Percentiles rank a stretch among this genome's conserved stretches.
phyloP scores from a whole-genome alignment of 768 basidiomycete genomes.

The Tephrocybe sp. region DNA sequence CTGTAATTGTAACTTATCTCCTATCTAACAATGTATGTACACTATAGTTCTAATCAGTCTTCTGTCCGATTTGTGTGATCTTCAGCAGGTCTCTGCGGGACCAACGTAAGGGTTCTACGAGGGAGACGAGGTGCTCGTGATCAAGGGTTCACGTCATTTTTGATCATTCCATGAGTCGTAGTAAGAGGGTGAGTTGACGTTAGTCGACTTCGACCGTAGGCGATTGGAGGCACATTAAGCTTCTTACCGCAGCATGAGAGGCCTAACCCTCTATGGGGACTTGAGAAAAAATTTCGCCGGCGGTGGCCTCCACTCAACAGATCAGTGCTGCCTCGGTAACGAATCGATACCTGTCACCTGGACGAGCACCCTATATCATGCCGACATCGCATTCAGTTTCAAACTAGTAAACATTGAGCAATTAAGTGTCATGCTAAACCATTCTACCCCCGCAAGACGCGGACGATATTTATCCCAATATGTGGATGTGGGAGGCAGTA shows the following conservation, averaged over 20 bases:
- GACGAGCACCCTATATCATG: conserved; percentile 2
- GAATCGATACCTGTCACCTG: conserved; percentile 6
- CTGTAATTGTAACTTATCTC: conserved; percentile 9
- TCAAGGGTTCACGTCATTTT: conserved; percentile 1
- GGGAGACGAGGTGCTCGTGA: neutral
- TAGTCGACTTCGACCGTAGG: conserved; percentile 1
- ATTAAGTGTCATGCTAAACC: conserved; percentile 5
- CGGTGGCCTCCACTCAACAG: conserved; percentile 4
- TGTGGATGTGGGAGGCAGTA: neutral
- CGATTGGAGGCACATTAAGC: conserved; percentile 3
- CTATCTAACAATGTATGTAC: neutral
- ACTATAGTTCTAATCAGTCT: neutral
- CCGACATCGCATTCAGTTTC: conserved; percentile 9
- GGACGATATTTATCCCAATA: neutral
- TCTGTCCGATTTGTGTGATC: neutral
- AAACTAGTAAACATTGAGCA: neutral
- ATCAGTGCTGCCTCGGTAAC: conserved; percentile 6
- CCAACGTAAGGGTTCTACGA: neutral
- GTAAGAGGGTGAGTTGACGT: neutral
- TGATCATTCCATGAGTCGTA: neutral
- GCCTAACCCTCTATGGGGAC: conserved; percentile 3
- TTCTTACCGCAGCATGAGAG: conserved; percentile 1
- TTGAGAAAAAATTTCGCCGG: conserved; percentile 1
- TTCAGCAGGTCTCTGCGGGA: neutral
- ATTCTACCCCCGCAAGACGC: conserved; percentile 1